phyloP scores from a whole-genome alignment of 208 protist species.

The Acanthamoeba sp. region DNA sequence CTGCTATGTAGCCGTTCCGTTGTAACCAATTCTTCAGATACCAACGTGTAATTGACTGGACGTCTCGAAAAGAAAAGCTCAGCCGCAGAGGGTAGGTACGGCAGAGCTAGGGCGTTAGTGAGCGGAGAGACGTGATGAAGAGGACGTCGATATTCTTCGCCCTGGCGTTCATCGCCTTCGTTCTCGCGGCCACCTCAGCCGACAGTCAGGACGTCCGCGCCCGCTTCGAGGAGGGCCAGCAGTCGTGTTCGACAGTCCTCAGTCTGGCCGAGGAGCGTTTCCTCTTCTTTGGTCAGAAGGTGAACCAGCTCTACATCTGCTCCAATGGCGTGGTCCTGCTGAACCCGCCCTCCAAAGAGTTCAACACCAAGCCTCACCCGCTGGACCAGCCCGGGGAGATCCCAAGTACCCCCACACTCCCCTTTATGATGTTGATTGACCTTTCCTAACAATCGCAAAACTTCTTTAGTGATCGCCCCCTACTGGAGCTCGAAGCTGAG shows the following conservation, averaged over 20 bases:
- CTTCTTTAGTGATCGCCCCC: neutral
- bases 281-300: neutral
- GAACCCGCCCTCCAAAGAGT: neutral
- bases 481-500: neutral
- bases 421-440: neutral
- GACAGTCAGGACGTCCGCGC: neutral
- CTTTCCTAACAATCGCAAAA: neutral
- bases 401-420: neutral
- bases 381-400: neutral
- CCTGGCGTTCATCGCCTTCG: neutral
- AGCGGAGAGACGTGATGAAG: neutral
- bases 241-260: neutral
- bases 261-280: neutral
- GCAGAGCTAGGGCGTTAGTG: too few relatives aligned
- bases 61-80: too few relatives aligned
- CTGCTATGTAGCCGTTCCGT: too few relatives aligned
- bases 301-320: neutral
- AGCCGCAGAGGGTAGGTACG: too few relatives aligned
- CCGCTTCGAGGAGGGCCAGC: neutral
- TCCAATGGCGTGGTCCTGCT: constrained; percentile 33
- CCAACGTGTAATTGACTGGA: too few relatives aligned
- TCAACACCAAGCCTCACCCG: neutral
- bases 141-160: neutral
- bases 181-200: too few relatives aligned
- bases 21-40: too few relatives aligned